Base-by-base conservation (phyloP, 139 green algal genomes). In the Haematococcus lacustris region DNA sequence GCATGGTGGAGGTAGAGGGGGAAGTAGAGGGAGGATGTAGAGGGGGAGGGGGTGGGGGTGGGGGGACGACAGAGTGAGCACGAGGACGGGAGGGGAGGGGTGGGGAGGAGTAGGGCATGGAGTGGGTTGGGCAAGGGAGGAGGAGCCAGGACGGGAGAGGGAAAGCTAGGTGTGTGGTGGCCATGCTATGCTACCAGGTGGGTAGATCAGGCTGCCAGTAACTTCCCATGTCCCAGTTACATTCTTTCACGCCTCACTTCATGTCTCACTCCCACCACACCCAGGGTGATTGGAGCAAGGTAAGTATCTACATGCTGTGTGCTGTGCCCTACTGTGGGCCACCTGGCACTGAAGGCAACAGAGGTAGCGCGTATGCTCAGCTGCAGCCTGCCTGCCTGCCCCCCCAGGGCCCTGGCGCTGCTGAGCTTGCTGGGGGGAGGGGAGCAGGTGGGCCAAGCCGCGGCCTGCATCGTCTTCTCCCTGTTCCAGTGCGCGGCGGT, bases 121-220 rank as follows among this genome's bases (percentile, higher is more conserved):
- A 26, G 53, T 35, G 4, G 9, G 53, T 4, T 30, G 26, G 26
- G 26, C 23, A 7, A 64, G 13, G 53, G 23, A 35, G 53, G 53
- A 4, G 33, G 17, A 26, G 53, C 26, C 23, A 35, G 47, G 21
- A 57, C 13, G 13, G 13, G 13, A 21, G 47, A 21, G 21, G 47
- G 47, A 28, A 28, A 21, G 47, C 47, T 57, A 57, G 47, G n/a
- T n/a, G n/a, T n/a, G n/a, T n/a, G n/a, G n/a, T n/a, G n/a, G n/a
- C n/a, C n/a, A n/a, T n/a, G n/a, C n/a, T n/a, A n/a, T n/a, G n/a
- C n/a, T 32, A 40, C 7, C 1, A 88, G 3, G 1, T 93, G 74
- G 1, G 88, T 83, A 2, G 53, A 70, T 7, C 85, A 71, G 5
- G n/a, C n/a, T n/a, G n/a, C n/a, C n/a, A n/a, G n/a, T n/a, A n/a